Percentiles rank a stretch among this genome's conserved stretches.
phyloP scores from a whole-genome alignment of 257 asterid genomes.

The Jacaranda copaia region DNA sequence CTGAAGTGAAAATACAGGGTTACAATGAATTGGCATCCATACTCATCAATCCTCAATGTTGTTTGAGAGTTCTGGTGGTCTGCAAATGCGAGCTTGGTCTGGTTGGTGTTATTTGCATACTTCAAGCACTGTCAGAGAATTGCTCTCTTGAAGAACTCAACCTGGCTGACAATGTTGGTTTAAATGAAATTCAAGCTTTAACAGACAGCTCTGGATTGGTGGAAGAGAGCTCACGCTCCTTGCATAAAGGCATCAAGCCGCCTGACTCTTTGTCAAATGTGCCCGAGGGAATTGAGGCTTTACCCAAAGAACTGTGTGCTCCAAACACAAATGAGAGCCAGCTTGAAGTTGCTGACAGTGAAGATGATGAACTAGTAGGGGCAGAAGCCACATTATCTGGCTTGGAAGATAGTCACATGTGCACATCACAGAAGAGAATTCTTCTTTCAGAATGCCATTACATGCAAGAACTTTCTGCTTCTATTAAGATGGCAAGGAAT shows the following conservation, averaged over 20 bases:
- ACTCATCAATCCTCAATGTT: conserved; percentile 60
- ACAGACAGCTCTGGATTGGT: conserved; percentile 25
- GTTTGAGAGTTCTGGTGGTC: conserved; percentile 65
- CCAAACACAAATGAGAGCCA: conserved; percentile 35
- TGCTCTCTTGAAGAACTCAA: conserved; percentile 77
- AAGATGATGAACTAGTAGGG: conserved; percentile 62
- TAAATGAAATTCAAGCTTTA: conserved; percentile 45
- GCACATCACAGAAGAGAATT: conserved; percentile 33
- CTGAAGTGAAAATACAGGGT: conserved; percentile 63
- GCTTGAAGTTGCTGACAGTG: conserved; percentile 89
- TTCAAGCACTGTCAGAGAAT: conserved; percentile 66
- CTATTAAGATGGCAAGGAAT: conserved; percentile 53
- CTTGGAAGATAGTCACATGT: conserved; percentile 17
- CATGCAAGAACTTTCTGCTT: conserved; percentile 54
- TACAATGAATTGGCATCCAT: conserved; percentile 66
- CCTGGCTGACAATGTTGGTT: conserved; percentile 70
- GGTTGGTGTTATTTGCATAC: conserved; percentile 57
- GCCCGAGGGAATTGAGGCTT: conserved; percentile 31
- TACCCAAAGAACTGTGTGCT: conserved; percentile 36
- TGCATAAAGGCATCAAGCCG: conserved; percentile 24
- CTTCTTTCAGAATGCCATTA: conserved; percentile 33
- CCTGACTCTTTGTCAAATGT: conserved; percentile 12
- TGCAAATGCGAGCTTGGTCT: conserved; percentile 78
- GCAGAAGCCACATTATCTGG: conserved; percentile 41
- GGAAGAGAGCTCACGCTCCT: conserved; percentile 34